Base-by-base conservation (phyloP, 2,329 filamentous ascomycete species). In the Fusarium illudens region DNA sequence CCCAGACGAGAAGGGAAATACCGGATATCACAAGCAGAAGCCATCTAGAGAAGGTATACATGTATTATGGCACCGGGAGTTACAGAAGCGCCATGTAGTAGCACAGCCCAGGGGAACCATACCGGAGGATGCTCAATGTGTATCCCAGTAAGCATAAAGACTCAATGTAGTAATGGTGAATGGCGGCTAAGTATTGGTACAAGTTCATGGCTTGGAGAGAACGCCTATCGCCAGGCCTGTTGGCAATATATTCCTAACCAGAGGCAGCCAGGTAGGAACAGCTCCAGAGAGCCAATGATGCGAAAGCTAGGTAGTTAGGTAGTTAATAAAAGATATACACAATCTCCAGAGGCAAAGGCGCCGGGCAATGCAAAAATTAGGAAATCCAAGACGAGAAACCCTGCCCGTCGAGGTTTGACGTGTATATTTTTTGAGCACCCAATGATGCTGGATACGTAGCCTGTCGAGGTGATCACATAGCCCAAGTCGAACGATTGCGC, bases 401-500 rank as follows among this genome's bases (percentile, higher is more conserved):
- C 37, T n/a, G 3, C 13, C 2, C 8, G 15, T 11, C 20, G 20
- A 3, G 20, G 4, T n/a, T n/a, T n/a, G n/a, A n/a, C n/a, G n/a
- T n/a, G n/a, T n/a, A 25, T 20, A 0, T 44, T 20, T 44, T 15
- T 6, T 44, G 39, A 44, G 22, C n/a, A n/a, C 22, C 15, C 22
- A 4, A 22, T 44, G 39, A 27, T 44, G 39, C 39, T 20, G n/a
- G 10, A 17, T 9, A 27, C 2, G 39, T 17, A 44, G 39, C 22
- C 11, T n/a, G 15, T 27, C 9, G 4, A 44, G 48, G 10, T 13
- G 34, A 50, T 46, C 48, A 42, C 52, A 22, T 46, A 51, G 29
- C 19, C 22, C 13, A 34, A 60, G 55, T 54, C 32, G 48, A 39
- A 34, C 37, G 65, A 60, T 44, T 44, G 39, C 39, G 22, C 15